These are phyloP conservation scores for Arachis hypogaea DNA, from an alignment of 306 rosid species.

Conservation along the genomic window DNA sequence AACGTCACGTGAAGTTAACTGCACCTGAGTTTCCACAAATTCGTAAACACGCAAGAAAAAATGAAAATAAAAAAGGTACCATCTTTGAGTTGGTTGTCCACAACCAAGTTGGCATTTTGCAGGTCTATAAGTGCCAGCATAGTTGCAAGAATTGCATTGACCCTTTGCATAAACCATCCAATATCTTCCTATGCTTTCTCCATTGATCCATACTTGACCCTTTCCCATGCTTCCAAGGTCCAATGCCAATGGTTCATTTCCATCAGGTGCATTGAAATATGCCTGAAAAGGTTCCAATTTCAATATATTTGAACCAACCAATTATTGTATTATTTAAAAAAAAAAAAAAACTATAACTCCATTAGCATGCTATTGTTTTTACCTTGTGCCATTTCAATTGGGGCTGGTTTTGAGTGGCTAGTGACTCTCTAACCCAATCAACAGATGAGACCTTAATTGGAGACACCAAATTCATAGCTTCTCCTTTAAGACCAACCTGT, in stretches of 20 bases:
- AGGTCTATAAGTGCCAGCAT: constrained; percentile 71
- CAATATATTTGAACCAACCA: not conserved
- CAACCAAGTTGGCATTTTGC: constrained; percentile 73
- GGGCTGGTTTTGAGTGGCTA: constrained; percentile 51
- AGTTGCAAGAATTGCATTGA: constrained; percentile 65
- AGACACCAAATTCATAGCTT: constrained; percentile 74
- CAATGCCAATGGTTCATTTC: constrained; percentile 80
- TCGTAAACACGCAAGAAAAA: too few relatives aligned
- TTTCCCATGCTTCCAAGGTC: constrained; percentile 92
- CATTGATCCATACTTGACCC: constrained; percentile 99
- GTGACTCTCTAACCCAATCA: constrained; percentile 71
- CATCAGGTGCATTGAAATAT: constrained; percentile 74
- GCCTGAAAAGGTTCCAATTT: constrained; percentile 59
- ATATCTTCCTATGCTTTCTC: constrained; percentile 93
- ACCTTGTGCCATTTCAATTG: constrained; percentile 94
- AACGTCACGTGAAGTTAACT: too few relatives aligned
- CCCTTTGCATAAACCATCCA: constrained; percentile 93
- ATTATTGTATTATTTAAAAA: too few relatives aligned
- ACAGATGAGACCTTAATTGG: constrained; percentile 64
- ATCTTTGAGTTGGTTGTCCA: constrained; percentile 89
- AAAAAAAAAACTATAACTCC: not conserved
- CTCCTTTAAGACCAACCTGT: constrained; percentile 93
- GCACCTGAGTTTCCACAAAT: too few relatives aligned
- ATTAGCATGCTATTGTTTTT: constrained; percentile 22
- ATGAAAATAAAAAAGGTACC: constrained; percentile 48